A percentile compares a stretch with the other conserved stretches of the same genome.
These are phyloP conservation scores for Blastomyces parvus DNA, from an alignment of 2,329 filamentous ascomycete species.

Conservation along the genomic window DNA sequence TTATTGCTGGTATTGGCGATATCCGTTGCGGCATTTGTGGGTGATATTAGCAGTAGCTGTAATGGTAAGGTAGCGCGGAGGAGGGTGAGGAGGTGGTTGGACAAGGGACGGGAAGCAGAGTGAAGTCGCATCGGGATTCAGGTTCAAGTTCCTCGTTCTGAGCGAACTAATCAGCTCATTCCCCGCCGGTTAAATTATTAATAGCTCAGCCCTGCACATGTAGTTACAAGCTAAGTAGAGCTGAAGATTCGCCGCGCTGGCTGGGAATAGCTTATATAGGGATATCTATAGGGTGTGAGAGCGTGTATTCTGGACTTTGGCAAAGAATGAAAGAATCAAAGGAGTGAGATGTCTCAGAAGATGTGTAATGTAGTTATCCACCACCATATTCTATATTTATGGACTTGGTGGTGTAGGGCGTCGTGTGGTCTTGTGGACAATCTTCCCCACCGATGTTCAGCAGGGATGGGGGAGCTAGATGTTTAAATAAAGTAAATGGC, in stretches of 20 bases:
- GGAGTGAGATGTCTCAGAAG: background rate
- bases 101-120: background rate
- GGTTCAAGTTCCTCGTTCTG: too few species aligned
- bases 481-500: background rate
- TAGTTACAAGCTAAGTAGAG: too few species aligned
- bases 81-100: background rate
- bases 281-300: background rate
- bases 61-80: background rate
- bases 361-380: background rate
- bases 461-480: background rate
- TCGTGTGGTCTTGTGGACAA: background rate
- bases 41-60: background rate
- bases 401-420: background rate
- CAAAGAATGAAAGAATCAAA: background rate
- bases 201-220: background rate
- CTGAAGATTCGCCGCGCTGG: background rate
- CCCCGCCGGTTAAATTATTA: background rate
- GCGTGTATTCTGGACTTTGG: background rate
- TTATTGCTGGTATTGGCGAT: background rate
- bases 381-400: background rate
- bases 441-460: background rate
- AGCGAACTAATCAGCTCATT: background rate
- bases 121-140: background rate
- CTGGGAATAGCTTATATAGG: background rate
- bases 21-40: background rate